These are phyloP conservation scores for Phaseolus lunatus DNA, from an alignment of 306 rosid species.

Conservation along the genomic window DNA sequence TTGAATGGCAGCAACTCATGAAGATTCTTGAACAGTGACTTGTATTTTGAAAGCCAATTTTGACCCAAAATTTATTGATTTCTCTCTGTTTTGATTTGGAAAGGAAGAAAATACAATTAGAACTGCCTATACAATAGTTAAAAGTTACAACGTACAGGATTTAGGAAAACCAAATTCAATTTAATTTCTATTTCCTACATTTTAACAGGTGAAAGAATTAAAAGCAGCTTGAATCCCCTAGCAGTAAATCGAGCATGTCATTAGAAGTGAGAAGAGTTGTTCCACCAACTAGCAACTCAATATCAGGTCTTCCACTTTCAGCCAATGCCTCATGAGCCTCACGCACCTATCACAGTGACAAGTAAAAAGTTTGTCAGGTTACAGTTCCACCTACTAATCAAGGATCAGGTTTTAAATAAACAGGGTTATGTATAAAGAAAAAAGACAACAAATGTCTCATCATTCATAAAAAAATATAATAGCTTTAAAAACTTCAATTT, in stretches of 20 bases:
- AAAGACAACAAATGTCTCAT: background rate
- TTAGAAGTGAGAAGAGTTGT: constrained; percentile 80
- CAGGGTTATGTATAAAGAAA: background rate
- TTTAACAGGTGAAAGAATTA: constrained; percentile 41
- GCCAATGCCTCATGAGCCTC: constrained; percentile 88
- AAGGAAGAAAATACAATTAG: constrained; percentile 27
- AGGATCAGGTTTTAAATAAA: constrained; percentile 17
- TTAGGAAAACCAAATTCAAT: constrained; percentile 37
- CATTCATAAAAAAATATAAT: constrained; percentile 1
- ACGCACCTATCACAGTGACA: constrained; percentile 60
- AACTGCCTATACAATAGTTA: constrained; percentile 28
- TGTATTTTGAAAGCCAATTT: constrained; percentile 9
- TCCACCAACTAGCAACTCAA: constrained; percentile 89
- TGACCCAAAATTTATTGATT: background rate
- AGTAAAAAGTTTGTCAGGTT: constrained; percentile 37
- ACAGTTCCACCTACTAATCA: constrained; percentile 17
- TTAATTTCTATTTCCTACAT: constrained; percentile 26
- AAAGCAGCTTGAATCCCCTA: constrained; percentile 69
- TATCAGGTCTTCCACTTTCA: constrained; percentile 87
- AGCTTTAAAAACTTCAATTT: background rate
- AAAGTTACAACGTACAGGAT: constrained; percentile 32
- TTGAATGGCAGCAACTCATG: background rate
- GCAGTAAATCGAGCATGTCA: constrained; percentile 74
- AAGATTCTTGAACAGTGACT: constrained; percentile 5
- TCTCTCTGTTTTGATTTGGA: constrained; percentile 27